These are phyloP conservation scores for Isabelozyma pseudorhagii DNA, from an alignment of 805 yeast species.

Conservation along the genomic window DNA sequence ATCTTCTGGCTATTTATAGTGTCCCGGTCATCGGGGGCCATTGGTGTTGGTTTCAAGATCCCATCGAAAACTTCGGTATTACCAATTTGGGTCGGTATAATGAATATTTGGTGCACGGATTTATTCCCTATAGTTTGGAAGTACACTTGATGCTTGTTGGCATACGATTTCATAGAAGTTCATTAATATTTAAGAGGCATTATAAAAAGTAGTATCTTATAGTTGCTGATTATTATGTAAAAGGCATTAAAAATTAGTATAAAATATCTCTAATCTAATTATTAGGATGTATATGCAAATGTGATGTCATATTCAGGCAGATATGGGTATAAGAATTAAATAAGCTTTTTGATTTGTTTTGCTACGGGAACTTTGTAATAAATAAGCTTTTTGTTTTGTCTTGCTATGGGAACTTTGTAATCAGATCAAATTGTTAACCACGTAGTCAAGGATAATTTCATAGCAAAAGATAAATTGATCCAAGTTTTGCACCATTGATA, in stretches of 20 bases:
- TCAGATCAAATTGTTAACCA: constrained; percentile 6
- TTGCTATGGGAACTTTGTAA: background rate
- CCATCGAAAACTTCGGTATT: background rate
- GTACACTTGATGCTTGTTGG: too few relatives aligned
- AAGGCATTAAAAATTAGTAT: background rate
- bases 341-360: background rate
- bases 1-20: background rate
- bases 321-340: background rate
- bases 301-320: background rate
- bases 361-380: background rate
- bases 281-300: background rate
- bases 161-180: too few relatives aligned
- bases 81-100: background rate
- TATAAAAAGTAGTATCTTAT: too few relatives aligned
- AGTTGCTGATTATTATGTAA: background rate
- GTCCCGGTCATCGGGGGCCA: background rate
- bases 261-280: background rate
- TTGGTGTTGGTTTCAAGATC: background rate
- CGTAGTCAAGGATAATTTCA: constrained; percentile 46
- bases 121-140: background rate
- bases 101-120: background rate
- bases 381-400: background rate
- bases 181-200: background rate
- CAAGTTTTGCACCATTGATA: constrained; percentile 81
- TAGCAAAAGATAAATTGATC: constrained; percentile 74